phyloP scores from a whole-genome alignment of 352 stramenopile genomes.

The Phytophthora pistaciae region DNA sequence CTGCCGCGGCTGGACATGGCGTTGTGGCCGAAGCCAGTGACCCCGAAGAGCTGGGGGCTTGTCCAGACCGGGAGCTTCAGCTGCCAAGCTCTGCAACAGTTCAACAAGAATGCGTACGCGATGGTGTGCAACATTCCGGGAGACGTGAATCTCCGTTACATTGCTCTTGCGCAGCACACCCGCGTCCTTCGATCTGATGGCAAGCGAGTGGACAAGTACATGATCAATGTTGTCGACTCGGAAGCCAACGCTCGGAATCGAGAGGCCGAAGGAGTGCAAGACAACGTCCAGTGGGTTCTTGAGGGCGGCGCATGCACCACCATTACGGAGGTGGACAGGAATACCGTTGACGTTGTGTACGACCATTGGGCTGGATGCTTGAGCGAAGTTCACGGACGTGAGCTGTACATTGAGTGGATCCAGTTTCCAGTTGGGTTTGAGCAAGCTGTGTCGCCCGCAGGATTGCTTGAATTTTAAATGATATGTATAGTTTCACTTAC shows the following conservation, averaged over 20 bases:
- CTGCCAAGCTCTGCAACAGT: neutral
- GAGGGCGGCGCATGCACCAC: conserved; percentile 26
- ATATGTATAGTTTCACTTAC: neutral
- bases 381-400: conserved; percentile 43
- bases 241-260: neutral
- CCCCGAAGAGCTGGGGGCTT: neutral
- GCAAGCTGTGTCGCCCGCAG: neutral
- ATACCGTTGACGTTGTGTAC: conserved; percentile 28
- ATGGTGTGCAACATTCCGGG: conserved; percentile 1
- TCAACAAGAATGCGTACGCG: neutral
- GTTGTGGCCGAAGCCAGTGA: neutral
- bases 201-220: neutral
- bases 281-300: conserved; percentile 27
- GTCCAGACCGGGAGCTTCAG: neutral
- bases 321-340: conserved; percentile 25
- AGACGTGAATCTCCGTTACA: neutral
- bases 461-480: neutral
- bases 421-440: neutral
- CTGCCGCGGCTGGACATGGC: neutral
- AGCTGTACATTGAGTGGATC: conserved; percentile 51
- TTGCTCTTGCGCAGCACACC: neutral
- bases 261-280: neutral
- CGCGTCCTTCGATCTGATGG: neutral
- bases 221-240: neutral
- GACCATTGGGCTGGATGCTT: conserved; percentile 35